Base-by-base conservation (phyloP, 306 rosid genomes). In the Cucumis cinereus region DNA sequence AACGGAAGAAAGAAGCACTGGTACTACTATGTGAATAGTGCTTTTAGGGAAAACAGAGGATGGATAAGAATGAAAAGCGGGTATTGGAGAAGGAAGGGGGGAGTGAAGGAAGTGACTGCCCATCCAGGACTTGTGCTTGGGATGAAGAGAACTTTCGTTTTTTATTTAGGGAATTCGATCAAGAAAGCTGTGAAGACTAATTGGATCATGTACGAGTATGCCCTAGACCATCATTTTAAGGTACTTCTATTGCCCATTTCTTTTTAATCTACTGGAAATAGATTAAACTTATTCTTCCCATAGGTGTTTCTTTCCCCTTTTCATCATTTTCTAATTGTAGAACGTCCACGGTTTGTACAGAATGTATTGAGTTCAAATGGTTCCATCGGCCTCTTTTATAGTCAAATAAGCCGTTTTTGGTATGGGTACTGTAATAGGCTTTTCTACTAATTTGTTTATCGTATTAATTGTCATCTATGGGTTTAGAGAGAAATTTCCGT, bases 161-260 rank as follows among this genome's bases (percentile, higher is more conserved):
- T 90, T 70, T 88, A 83, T 77, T 9, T 75, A 53, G 88, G 88
- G 50, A 79, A 63, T 84, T 88, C 90, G 16, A 60, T 36, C 6
- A 78, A 70, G 41, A 74, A 50, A 0, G 83, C 87, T 0, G 23
- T 36, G 26, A 74, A 55, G 82, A 90, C 96, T 14, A 75, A 78
- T 59, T 88, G 89, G 93, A 79, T 83, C 9, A 56, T 92, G 85
- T 76, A 86, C 17, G 90, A 92, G 79, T 88, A 88, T 70, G 84
- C 92, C 19, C 85, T 84, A 55, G 53, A 38, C 43, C 81, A 78
- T 80, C 83, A 74, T 43, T 78, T 71, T 47, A 52, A 79, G 97
- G 95, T 91, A 88, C 12, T 16, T 14, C n/a, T 54, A 41, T 35
- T 10, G 24, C 45, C 28, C 36, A 23, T 36, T 58, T 8, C 40